phyloP scores from a whole-genome alignment of 1,139 yeast species.

The Arxiozyma bovina region DNA sequence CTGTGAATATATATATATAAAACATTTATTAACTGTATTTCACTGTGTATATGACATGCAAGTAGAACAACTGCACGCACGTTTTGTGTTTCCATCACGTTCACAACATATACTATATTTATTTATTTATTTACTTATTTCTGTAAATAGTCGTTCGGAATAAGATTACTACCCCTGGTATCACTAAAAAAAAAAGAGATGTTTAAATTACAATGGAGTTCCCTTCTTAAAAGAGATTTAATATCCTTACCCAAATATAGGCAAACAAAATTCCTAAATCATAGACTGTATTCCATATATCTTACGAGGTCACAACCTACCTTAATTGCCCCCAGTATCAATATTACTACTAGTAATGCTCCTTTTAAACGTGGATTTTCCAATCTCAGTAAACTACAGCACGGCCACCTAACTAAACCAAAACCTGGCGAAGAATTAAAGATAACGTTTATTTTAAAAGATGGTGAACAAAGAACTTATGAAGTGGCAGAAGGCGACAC shows the following conservation, averaged over 20 bases:
- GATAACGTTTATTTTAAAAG: conserved; percentile 84
- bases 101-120: too few species aligned
- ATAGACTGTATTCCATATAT: neutral
- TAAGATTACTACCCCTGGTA: neutral
- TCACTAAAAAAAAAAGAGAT: neutral
- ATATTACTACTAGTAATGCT: neutral
- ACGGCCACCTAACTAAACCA: conserved; percentile 85
- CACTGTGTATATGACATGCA: too few species aligned
- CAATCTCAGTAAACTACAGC: conserved; percentile 28
- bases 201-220: neutral
- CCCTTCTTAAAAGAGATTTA: neutral
- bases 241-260: neutral
- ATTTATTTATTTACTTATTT: too few species aligned
- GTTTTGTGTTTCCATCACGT: too few species aligned
- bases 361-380: conserved; percentile 8
- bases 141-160: neutral
- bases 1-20: too few species aligned
- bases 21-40: too few species aligned
- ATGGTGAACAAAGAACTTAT: conserved; percentile 69
- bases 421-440: conserved; percentile 85
- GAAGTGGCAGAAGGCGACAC: conserved; percentile 94
- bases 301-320: neutral
- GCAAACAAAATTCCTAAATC: neutral
- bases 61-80: too few species aligned
- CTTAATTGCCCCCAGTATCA: neutral